These are phyloP conservation scores for Scheffersomyces titani DNA, from an alignment of 1,139 yeast genomes.

Conservation along the genomic window DNA sequence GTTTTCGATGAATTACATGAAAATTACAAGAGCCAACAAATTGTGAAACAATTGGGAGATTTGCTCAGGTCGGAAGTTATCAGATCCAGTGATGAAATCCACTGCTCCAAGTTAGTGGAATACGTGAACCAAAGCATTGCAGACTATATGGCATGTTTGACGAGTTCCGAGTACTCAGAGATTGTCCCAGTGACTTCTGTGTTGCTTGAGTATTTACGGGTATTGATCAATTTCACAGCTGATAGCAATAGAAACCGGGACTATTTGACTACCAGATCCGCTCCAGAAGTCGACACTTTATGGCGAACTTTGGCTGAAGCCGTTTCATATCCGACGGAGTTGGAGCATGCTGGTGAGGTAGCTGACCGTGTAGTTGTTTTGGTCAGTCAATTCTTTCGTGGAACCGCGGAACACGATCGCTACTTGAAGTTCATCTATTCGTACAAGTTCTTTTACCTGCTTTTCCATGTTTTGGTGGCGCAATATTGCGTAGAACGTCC, in stretches of 20 bases:
- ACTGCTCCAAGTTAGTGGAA: conserved; percentile 6
- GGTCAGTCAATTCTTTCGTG: conserved; percentile 36
- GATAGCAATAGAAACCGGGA: conserved; percentile 36
- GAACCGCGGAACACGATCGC: conserved; percentile 20
- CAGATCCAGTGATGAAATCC: conserved; percentile 5
- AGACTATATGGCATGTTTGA: conserved; percentile 2
- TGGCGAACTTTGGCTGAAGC: conserved; percentile 18
- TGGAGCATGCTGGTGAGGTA: conserved; percentile 1
- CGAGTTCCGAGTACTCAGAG: not conserved
- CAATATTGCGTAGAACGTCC: not conserved
- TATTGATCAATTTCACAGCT: conserved; percentile 38
- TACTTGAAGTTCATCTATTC: conserved; percentile 17
- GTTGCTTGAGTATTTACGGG: conserved; percentile 24
- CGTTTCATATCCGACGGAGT: not conserved
- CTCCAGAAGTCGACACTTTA: conserved; percentile 14
- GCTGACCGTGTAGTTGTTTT: conserved; percentile 22
- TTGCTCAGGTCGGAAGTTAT: not conserved
- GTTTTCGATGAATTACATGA: not conserved
- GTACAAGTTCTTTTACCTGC: conserved; percentile 3
- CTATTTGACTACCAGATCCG: conserved; percentile 12
- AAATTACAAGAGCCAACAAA: not conserved
- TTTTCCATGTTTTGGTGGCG: not conserved
- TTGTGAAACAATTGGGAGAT: not conserved
- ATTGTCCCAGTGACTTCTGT: conserved; percentile 2
- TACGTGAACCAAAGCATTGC: conserved; percentile 9